Evolutionary conservation across 768 basidiomycete genomes (phyloP), one percentile per base, ranked within the genome.

Genomic region (Neoboletus brunneissimus): DNA sequence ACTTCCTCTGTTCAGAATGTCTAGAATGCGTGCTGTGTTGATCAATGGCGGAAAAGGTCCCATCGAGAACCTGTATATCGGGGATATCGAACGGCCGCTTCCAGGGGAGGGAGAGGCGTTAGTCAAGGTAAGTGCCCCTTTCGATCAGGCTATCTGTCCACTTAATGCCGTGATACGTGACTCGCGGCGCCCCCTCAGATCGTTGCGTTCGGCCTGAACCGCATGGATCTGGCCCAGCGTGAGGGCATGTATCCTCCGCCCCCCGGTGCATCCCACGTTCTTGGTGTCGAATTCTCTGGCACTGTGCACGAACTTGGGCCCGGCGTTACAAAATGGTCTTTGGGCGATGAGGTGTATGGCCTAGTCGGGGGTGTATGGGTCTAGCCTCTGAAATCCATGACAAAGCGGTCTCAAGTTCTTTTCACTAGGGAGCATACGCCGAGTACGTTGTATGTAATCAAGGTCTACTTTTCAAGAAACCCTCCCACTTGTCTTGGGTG

Each of bases 221-320:
- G 94, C 31, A 87, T 91, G 91, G 93, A 95, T 66, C 78, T 92
- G 52, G 50, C 61, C 7, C 93, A 91, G 69, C 82, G 88, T 7
- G 77, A 85, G 66, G 89, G 87, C 1, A 64, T 68, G n/a, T 94
- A 94, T 68, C 87, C 89, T 18, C 73, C 80, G n/a, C 92, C 93
- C 31, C 78, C 85, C n/a, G 88, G 86, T 41, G 81, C 84, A 20
- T 86, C 87, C 35, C 72, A 78, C 8, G 86, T 94, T 66, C 78
- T 95, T 10, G 93, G 94, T 4, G 89, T 94, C 43, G 94, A 96
- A 71, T 96, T 95, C 68, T 84, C 91, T 23, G 90, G 91, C 6
- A 68, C 66, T 3, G 77, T 93, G 47, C 73, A 77, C 37, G 76
- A 81, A 47, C 60, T 87, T 15, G 87, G 86, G 0, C 64, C 75